phyloP scores from a whole-genome alignment of 2,329 filamentous ascomycete genomes.

The Penicillium sp. region DNA sequence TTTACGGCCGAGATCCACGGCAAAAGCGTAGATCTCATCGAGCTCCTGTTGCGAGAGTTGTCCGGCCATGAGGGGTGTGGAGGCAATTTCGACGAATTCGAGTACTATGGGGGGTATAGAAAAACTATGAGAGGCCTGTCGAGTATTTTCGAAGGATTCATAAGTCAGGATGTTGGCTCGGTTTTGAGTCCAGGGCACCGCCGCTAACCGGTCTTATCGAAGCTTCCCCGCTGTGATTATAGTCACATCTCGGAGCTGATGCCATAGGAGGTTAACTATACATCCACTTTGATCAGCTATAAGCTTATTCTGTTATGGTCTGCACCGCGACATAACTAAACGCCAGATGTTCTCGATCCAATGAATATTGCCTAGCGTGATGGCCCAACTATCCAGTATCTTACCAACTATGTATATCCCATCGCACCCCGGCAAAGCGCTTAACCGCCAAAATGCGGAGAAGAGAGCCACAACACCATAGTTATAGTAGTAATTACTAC shows the following conservation, averaged over 20 bases:
- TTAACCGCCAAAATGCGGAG: constrained; percentile 18
- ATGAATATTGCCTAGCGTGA: not conserved
- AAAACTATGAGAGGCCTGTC: not conserved
- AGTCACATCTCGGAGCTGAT: no score
- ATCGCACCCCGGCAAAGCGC: constrained; percentile 17
- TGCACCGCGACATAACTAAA: not conserved
- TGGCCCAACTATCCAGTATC: not conserved
- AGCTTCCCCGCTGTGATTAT: constrained; percentile 12
- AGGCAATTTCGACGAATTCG: not conserved
- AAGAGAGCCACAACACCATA: no score
- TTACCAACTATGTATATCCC: not conserved
- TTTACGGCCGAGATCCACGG: constrained; percentile 63
- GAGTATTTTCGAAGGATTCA: not conserved
- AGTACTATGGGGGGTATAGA: not conserved
- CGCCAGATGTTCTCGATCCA: not conserved
- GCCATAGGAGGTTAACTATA: no score
- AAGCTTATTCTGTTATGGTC: no score
- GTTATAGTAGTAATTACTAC: not conserved
- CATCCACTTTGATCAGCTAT: no score
- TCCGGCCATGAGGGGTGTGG: constrained; percentile 18
- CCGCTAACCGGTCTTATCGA: constrained; percentile 17
- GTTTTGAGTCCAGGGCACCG: constrained; percentile 14
- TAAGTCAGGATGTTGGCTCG: not conserved
- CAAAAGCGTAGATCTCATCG: constrained; percentile 63
- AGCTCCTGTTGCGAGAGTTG: constrained; percentile 46